Percentiles rank a stretch among this genome's conserved stretches.
Conservation (phyloP, 306 rosid genomes). For the Cucurbita argyrosperma region DNA sequence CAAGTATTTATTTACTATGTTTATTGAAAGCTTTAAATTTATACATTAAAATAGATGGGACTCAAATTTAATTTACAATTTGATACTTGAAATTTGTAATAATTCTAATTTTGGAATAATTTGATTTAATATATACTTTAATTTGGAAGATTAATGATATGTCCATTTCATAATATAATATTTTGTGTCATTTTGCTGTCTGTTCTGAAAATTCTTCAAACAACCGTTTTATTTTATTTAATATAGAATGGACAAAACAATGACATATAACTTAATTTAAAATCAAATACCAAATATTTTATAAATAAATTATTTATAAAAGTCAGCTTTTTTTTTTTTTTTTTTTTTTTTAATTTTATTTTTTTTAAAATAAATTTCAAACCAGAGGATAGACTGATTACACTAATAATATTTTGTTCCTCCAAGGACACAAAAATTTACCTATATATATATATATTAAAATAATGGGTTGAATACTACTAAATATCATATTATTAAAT, state of each 20-base stretch:
- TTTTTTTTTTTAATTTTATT: no score
- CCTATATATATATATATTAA: no score
- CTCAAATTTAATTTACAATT: background rate
- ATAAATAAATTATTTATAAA: background rate
- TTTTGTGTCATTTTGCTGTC: background rate
- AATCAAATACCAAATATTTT: background rate
- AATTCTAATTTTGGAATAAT: background rate
- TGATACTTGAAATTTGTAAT: background rate
- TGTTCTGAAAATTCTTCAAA: background rate
- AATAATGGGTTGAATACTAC: background rate
- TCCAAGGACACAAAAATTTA: no score
- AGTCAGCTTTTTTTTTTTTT: no score
- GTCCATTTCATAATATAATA: background rate
- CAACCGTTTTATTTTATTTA: background rate
- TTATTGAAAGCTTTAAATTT: background rate
- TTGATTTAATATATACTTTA: background rate
- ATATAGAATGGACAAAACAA: background rate
- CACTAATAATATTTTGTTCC: no score
- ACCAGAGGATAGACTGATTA: no score
- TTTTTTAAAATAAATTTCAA: no score
- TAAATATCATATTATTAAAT: background rate
- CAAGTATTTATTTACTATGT: background rate
- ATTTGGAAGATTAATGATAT: background rate
- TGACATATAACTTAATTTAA: background rate
- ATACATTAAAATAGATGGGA: background rate